These are phyloP conservation scores for Aspergillus novoparasiticus DNA, from an alignment of 2,329 filamentous ascomycete genomes.

Conservation along the genomic window DNA sequence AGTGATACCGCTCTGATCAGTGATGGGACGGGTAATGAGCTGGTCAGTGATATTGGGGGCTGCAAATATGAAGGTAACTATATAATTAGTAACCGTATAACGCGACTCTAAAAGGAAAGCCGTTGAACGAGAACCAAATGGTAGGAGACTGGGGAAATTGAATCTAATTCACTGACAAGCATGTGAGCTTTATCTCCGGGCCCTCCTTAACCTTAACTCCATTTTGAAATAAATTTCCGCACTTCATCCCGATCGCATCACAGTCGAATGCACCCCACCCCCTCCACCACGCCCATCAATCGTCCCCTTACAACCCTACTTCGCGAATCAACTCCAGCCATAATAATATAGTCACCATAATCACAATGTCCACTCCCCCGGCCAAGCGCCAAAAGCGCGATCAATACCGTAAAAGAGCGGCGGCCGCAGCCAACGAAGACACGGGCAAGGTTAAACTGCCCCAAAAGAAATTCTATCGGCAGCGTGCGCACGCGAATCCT, in stretches of 20 bases:
- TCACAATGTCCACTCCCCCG: constrained; percentile 11
- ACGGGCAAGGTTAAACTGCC: constrained; percentile 63
- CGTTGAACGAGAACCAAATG: background rate
- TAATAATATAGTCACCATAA: background rate
- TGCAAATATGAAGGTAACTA: background rate
- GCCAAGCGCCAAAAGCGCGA: constrained; percentile 59
- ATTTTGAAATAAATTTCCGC: background rate
- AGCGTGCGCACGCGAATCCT: constrained; percentile 95
- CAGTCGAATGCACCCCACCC: background rate
- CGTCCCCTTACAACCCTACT: background rate
- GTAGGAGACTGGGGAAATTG: background rate
- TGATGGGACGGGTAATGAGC: background rate
- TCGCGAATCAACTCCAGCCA: background rate
- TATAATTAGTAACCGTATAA: background rate
- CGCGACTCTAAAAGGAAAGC: background rate
- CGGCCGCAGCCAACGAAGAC: constrained; percentile 28
- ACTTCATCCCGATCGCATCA: background rate
- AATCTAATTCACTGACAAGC: no score
- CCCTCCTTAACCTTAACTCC: background rate
- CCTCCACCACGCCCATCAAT: background rate
- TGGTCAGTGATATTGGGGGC: background rate
- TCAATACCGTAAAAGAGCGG: constrained; percentile 61
- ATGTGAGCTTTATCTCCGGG: background rate
- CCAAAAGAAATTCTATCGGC: constrained; percentile 93
- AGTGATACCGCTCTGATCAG: background rate